Base-by-base conservation (phyloP, 2,329 filamentous ascomycete species). In the Simplicillium aogashimaense region DNA sequence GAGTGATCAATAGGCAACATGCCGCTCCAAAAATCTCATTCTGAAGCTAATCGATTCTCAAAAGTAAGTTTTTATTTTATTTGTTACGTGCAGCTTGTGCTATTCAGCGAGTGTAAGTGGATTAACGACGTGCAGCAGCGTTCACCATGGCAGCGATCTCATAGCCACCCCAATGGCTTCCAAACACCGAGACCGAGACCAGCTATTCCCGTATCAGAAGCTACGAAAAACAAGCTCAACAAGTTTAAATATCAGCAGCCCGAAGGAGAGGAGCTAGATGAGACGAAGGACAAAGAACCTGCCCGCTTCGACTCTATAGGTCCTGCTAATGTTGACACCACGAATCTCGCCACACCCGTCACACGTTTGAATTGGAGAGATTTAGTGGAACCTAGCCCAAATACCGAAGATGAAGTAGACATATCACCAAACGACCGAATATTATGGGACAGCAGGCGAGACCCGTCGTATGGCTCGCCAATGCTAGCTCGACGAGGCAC, bases 401-500 rank as follows among this genome's bases (percentile, higher is more conserved):
- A 57, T 14, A 56, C 59, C 29, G 67, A 72, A 38, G 60, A 70
- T 11, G 63, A 71, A 12, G 55, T 63, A 20, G 62, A 68, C 13
- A 56, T 61, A 20, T 81, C 78, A 11, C 79, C 79, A 3, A 73
- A 73, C 46, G 78, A 82, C 37, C 70, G 69, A 40, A 64, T 83
- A 18, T 62, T 72, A 20, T 83, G 80, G 80, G 67, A 78, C 46
- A 71, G 68, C 41, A 66, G 64, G 44, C 62, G 66, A 43, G 61
- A 67, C 47, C 57, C 51, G 10, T 47, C 59, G 11, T 64, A 65
- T 41, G 50, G 55, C 32, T 60, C 65, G 38, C 72, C 66, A 39
- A 70, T 66, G 58, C 63, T 64, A 61, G 63, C 52, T 49, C 72
- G 67, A 44, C 68, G 60, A 51, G 67, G 68, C 45, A 74, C 69